Percentiles rank a stretch among this genome's conserved stretches.
These are phyloP conservation scores for Halteria grandinella DNA, from an alignment of 73 alveolate genomes.

Conservation along the genomic window DNA sequence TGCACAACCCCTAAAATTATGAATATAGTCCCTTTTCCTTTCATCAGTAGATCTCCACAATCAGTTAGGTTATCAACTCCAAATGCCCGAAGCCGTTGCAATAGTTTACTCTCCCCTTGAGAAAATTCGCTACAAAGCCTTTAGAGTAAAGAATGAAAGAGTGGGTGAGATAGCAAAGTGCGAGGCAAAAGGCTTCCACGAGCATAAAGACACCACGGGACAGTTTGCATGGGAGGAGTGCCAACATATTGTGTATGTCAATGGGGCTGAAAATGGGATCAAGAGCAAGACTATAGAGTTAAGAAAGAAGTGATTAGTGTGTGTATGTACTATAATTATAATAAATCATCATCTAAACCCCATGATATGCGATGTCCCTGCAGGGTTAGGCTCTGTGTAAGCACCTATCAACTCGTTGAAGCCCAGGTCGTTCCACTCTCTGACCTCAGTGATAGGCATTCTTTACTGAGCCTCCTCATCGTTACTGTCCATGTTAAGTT, in stretches of 20 bases:
- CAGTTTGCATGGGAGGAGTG: conserved; percentile 43
- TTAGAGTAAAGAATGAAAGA: conserved; percentile 55
- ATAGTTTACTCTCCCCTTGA: conserved; percentile 62
- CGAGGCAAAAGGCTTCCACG: conserved; percentile 49
- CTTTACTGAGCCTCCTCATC: conserved; percentile 58
- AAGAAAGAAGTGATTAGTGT: neutral
- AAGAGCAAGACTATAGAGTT: conserved; percentile 12
- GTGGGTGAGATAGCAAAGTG: conserved; percentile 46
- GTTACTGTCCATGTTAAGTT: conserved; percentile 52
- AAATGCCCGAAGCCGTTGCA: conserved; percentile 60
- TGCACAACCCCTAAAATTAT: neutral
- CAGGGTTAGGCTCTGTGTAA: too few relatives aligned
- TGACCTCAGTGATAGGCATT: conserved; percentile 52
- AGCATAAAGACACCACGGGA: conserved; percentile 44
- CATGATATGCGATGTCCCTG: too few relatives aligned
- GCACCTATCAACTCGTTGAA: conserved; percentile 47
- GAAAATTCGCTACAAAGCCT: conserved; percentile 4
- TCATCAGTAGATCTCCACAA: conserved; percentile 61
- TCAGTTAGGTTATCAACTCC: conserved; percentile 45
- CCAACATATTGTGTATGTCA: conserved; percentile 24
- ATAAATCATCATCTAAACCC: conserved; percentile 33
- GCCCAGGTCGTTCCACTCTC: conserved; percentile 64
- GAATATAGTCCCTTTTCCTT: conserved; percentile 46
- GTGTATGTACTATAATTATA: neutral
- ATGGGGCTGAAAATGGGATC: conserved; percentile 16